Percentiles rank a stretch among this genome's conserved stretches.
These are phyloP conservation scores for Parmelia sp. DNA, from an alignment of 495 filamentous ascomycete genomes.

Conservation along the genomic window DNA sequence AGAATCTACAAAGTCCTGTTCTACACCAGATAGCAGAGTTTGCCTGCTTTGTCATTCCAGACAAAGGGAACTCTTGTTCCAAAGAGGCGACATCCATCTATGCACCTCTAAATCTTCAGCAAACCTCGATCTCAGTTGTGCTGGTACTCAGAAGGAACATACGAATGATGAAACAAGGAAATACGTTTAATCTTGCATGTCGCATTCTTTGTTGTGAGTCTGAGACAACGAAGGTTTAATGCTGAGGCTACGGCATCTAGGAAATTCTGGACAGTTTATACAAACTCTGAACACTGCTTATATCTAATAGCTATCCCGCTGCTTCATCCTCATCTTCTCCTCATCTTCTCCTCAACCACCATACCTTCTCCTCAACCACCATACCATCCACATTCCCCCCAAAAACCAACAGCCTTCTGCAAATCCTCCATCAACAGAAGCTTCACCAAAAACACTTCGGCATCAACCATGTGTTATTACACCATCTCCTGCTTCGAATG, in stretches of 20 bases:
- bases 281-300: neutral
- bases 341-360: neutral
- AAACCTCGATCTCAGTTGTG: neutral
- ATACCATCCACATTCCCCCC: neutral
- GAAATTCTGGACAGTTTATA: neutral
- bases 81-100: neutral
- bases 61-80: neutral
- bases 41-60: neutral
- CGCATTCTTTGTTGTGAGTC: constrained; percentile 2
- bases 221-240: neutral
- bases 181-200: neutral
- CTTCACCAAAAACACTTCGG: neutral
- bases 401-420: neutral
- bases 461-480: neutral
- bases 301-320: neutral
- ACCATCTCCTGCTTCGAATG: neutral
- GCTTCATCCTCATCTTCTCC: neutral
- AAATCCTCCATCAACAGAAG: neutral
- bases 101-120: neutral
- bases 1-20: neutral
- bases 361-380: neutral
- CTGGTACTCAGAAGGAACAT: neutral
- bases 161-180: neutral
- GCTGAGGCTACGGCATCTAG: neutral
- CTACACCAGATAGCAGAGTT: neutral